A percentile compares a stretch with the other conserved stretches of the same genome.
Conservation (phyloP, 352 stramenopile species). For the Phytopythium delawarense region DNA sequence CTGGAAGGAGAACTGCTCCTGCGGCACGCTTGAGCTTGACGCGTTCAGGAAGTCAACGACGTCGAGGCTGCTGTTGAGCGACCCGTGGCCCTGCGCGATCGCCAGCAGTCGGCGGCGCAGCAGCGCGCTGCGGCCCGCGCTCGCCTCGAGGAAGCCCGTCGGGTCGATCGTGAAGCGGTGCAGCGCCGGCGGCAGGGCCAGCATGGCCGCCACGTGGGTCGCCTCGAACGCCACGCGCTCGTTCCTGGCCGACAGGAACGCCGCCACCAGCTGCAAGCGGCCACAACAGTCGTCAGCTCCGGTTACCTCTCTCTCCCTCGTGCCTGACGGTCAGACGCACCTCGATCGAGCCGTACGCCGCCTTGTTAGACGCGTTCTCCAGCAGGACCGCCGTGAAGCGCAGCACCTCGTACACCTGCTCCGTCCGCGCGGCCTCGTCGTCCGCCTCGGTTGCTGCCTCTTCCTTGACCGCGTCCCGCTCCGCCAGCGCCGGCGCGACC, state of each 20-base stretch:
- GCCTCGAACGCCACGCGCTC: slow-evolving; percentile 68
- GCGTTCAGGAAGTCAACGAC: slow-evolving; percentile 59
- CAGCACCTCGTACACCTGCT: slow-evolving; percentile 64
- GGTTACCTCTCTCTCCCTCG: not conserved
- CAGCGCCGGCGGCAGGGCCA: slow-evolving; percentile 59
- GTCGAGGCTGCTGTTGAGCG: slow-evolving; percentile 48
- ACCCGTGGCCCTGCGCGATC: slow-evolving; percentile 41
- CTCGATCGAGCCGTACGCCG: slow-evolving; percentile 60
- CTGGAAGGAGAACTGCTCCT: slow-evolving; percentile 41
- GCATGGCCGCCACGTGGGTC: slow-evolving; percentile 67
- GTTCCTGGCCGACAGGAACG: slow-evolving; percentile 58
- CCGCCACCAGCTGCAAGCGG: slow-evolving; percentile 16
- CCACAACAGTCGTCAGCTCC: not conserved
- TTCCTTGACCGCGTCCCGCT: not conserved
- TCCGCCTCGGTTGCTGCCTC: slow-evolving; percentile 1
- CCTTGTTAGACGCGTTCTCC: slow-evolving; percentile 80
- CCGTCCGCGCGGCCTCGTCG: slow-evolving; percentile 27
- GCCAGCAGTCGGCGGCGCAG: slow-evolving; percentile 52
- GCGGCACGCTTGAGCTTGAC: slow-evolving; percentile 1
- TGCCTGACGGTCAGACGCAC: slow-evolving; percentile 6
- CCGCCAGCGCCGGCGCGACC: slow-evolving; percentile 9
- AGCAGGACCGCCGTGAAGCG: slow-evolving; percentile 73
- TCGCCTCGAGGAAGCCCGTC: slow-evolving; percentile 37
- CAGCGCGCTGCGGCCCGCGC: slow-evolving; percentile 29
- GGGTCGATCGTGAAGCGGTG: slow-evolving; percentile 65